These are phyloP conservation scores for Naganishia liquefaciens DNA, from an alignment of 1,284 basidiomycete genomes.

Conservation along the genomic window DNA sequence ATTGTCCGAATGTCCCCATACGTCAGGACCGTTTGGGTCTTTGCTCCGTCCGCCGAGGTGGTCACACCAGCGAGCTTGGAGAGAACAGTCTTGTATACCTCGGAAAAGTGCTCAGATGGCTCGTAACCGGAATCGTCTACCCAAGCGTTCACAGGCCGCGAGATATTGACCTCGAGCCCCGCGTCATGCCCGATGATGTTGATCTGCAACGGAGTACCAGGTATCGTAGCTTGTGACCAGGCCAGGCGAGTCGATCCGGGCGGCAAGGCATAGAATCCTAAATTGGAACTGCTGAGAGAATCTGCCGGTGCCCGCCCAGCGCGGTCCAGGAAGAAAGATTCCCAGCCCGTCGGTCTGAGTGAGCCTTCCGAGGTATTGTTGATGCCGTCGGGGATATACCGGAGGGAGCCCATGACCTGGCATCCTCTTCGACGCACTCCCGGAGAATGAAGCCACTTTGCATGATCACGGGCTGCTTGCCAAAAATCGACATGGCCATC, in stretches of 20 bases:
- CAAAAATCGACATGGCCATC: conserved; percentile 39
- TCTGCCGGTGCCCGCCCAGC: conserved; percentile 27
- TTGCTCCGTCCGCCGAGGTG: too few species aligned
- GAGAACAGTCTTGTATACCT: conserved; percentile 1
- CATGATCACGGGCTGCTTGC: conserved; percentile 10
- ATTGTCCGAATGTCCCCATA: too few species aligned
- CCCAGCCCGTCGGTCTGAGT: conserved; percentile 43
- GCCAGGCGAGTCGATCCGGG: conserved; percentile 39
- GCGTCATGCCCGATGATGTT: conserved; percentile 41
- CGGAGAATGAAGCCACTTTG: conserved; percentile 20
- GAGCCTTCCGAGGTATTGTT: conserved; percentile 31
- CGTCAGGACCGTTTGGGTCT: too few species aligned
- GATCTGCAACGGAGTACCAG: conserved; percentile 35
- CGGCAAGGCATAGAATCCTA: conserved; percentile 40
- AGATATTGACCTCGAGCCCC: conserved; percentile 39
- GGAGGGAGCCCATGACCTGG: conserved; percentile 41
- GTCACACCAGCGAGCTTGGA: background rate
- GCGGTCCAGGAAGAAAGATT: conserved; percentile 39
- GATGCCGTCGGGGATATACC: conserved; percentile 41
- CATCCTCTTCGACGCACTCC: conserved; percentile 31
- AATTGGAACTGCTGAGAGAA: conserved; percentile 40
- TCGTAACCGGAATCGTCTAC: background rate
- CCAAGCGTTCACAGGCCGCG: conserved; percentile 39
- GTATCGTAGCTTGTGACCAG: conserved; percentile 43
- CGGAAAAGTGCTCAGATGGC: background rate